phyloP scores from a whole-genome alignment of 495 filamentous ascomycete genomes.

The Daldinia caldariorum region DNA sequence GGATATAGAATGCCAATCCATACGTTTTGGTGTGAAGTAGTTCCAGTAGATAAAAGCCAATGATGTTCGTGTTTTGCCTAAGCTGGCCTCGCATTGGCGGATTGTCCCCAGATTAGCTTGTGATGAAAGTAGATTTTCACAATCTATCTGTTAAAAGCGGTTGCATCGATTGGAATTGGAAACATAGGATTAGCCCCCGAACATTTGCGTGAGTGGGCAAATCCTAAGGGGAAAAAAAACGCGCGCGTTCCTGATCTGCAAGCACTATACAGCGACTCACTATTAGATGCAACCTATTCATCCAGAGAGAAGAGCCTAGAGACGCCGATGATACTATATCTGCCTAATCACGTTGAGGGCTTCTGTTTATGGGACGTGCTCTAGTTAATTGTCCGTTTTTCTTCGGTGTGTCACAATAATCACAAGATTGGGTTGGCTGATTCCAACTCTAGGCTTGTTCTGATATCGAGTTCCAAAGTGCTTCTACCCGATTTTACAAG shows the following conservation, averaged over 20 bases:
- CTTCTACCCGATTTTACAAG: constrained; percentile 29
- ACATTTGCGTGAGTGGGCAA: constrained; percentile 29
- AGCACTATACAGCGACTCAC: constrained; percentile 37
- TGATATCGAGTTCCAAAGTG: constrained; percentile 1
- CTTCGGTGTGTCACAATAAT: constrained; percentile 35
- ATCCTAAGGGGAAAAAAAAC: constrained; percentile 23
- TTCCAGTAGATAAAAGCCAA: constrained; percentile 38
- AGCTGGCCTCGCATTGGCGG: constrained; percentile 42
- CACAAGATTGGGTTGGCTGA: constrained; percentile 31
- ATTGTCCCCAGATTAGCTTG: constrained; percentile 43
- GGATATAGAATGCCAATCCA: constrained; percentile 28
- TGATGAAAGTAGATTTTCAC: constrained; percentile 35
- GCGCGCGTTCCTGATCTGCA: constrained; percentile 46
- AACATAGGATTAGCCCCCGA: constrained; percentile 39
- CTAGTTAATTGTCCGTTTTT: background rate
- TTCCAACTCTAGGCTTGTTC: constrained; percentile 29
- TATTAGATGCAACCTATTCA: constrained; percentile 39
- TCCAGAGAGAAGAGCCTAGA: constrained; percentile 33
- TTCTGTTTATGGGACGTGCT: constrained; percentile 36
- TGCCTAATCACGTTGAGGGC: constrained; percentile 29
- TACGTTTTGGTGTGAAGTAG: constrained; percentile 24
- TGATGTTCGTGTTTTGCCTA: constrained; percentile 42
- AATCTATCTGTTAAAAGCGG: constrained; percentile 44
- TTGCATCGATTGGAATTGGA: constrained; percentile 43
- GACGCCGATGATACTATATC: constrained; percentile 21